Conservation (phyloP, 108 stramenopile genomes). For the Conticribra weissflogii region DNA sequence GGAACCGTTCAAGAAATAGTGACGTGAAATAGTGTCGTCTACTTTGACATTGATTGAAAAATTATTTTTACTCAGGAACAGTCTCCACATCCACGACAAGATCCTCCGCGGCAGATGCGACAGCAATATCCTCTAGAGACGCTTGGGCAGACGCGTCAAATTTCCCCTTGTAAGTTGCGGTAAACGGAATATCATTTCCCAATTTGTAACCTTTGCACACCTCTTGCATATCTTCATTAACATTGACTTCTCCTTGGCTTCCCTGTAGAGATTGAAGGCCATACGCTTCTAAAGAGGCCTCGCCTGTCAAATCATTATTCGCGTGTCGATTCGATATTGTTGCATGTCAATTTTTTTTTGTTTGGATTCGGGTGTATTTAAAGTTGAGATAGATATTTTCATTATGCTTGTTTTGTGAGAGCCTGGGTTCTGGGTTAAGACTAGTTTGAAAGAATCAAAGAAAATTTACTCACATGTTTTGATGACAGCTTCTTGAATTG, state of each 20-base stretch:
- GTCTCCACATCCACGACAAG: conserved; percentile 49
- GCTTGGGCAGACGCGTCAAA: conserved; percentile 41
- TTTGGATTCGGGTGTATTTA: too few relatives aligned
- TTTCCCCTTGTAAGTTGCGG: conserved; percentile 70
- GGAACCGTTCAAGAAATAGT: too few relatives aligned
- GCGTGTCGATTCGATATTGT: too few relatives aligned
- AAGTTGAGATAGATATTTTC: too few relatives aligned
- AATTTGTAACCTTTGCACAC: conserved; percentile 78
- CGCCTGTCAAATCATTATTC: conserved; percentile 16
- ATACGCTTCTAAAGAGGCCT: conserved; percentile 70
- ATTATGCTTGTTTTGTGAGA: too few relatives aligned
- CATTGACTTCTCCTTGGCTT: conserved; percentile 60
- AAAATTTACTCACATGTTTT: conserved; percentile 63
- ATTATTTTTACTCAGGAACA: conserved; percentile 16
- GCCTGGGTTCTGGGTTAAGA: too few relatives aligned
- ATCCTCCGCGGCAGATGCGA: conserved; percentile 22
- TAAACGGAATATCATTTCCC: conserved; percentile 72
- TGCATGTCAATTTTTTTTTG: too few relatives aligned
- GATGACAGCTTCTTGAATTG: conserved; percentile 80
- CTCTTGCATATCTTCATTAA: conserved; percentile 75
- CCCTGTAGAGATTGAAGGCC: conserved; percentile 74
- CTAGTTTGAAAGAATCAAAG: not conserved
- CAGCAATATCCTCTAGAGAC: not conserved
- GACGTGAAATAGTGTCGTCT: too few relatives aligned
- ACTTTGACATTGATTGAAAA: too few relatives aligned